Evolutionary conservation across 257 asterid species (phyloP).

Genomic region (Jacaranda copaia): DNA sequence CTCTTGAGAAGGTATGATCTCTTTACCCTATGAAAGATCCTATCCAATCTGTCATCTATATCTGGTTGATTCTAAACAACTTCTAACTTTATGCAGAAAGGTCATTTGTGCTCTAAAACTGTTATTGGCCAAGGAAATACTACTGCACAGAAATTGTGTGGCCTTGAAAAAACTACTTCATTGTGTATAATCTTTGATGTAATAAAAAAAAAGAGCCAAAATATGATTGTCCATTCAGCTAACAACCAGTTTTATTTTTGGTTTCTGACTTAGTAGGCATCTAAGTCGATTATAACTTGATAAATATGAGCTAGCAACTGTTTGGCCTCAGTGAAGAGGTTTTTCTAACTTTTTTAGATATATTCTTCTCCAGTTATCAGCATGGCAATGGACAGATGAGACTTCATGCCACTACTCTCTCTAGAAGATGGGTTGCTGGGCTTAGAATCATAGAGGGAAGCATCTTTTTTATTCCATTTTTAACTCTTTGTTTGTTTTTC

Average conservation of each 20-base stretch:
- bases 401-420: slow-evolving; percentile 88
- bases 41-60: slow-evolving; percentile 19
- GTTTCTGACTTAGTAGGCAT: slow-evolving; percentile 89
- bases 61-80: slow-evolving; percentile 39
- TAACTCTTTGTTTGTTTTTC: slow-evolving; percentile 25
- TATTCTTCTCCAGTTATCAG: slow-evolving; percentile 77
- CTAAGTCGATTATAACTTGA: slow-evolving; percentile 28
- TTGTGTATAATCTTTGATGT: slow-evolving; percentile 88
- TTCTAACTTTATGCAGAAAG: slow-evolving; percentile 75
- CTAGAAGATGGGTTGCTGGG: slow-evolving; percentile 99
- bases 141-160: slow-evolving; percentile 97
- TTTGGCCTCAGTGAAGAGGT: slow-evolving; percentile 29
- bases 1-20: slow-evolving; percentile 84
- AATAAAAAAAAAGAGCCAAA: slow-evolving; percentile 88
- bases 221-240: slow-evolving; percentile 80
- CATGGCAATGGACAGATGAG: slow-evolving; percentile 92
- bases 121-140: slow-evolving; percentile 94
- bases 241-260: slow-evolving; percentile 90
- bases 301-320: slow-evolving; percentile 29
- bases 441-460: slow-evolving; percentile 83
- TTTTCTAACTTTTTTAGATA: slow-evolving; percentile 36
- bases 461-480: slow-evolving; percentile 21
- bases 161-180: slow-evolving; percentile 91
- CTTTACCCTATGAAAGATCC: slow-evolving; percentile 36
- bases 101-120: slow-evolving; percentile 86